Conservation (phyloP, 495 filamentous ascomycete genomes). For the Aspergillus wentii region DNA sequence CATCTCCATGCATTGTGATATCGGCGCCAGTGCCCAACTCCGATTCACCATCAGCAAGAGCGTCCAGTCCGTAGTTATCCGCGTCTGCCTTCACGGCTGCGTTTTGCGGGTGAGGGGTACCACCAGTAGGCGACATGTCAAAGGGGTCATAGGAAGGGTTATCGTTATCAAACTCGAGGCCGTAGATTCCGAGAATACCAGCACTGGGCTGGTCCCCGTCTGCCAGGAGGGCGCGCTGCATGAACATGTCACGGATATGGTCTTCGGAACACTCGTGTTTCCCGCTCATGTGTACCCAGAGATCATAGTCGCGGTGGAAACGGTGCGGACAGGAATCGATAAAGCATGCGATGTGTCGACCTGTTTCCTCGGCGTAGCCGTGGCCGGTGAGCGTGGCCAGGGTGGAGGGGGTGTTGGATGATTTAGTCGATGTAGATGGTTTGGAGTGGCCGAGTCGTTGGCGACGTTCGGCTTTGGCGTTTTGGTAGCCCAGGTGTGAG, state of each 20-base stretch:
- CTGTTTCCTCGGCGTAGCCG: conserved; percentile 48
- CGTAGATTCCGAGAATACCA: conserved; percentile 37
- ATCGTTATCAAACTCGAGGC: conserved; percentile 34
- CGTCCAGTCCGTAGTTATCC: conserved; percentile 5
- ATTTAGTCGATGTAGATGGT: conserved; percentile 2
- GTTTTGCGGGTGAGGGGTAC: neutral
- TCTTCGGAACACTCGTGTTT: conserved; percentile 46
- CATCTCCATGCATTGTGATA: conserved; percentile 28
- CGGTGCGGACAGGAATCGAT: conserved; percentile 47
- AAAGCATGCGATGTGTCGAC: conserved; percentile 53
- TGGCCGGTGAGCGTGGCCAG: conserved; percentile 53
- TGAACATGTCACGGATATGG: conserved; percentile 45
- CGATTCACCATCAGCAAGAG: conserved; percentile 1
- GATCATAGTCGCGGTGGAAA: conserved; percentile 64
- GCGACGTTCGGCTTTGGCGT: conserved; percentile 39
- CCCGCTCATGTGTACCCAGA: conserved; percentile 58
- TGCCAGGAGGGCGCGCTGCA: conserved; percentile 33
- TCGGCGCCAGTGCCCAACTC: conserved; percentile 16
- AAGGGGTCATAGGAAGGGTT: too few species aligned
- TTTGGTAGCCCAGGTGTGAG: conserved; percentile 58
- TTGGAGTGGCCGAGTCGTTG: conserved; percentile 25
- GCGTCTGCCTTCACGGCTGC: conserved; percentile 1
- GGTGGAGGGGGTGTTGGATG: conserved; percentile 22
- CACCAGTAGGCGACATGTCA: too few species aligned
- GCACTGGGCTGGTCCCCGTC: conserved; percentile 23